Base-by-base conservation (phyloP, 2,329 filamentous ascomycete species). In the Aspergillus pseudoglaucus region DNA sequence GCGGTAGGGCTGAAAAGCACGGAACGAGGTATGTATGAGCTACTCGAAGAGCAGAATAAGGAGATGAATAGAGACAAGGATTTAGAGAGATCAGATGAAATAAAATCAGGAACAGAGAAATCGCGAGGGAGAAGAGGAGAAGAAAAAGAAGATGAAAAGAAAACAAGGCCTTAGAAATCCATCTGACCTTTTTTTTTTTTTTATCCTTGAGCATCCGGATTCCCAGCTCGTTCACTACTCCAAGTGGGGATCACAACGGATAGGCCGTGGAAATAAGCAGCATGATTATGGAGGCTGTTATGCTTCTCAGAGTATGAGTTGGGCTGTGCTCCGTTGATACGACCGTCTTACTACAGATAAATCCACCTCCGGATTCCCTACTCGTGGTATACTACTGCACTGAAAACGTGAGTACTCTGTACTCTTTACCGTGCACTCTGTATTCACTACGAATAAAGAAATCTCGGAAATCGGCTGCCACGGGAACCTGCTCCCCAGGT, bases 221-320 rank as follows among this genome's bases (percentile, higher is more conserved):
- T 18, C n/a, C n/a, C 10, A 17, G 35, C 15, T 38, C 35, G 18
- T 38, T 18, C 35, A 18, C 12, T 15, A 12, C 10, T 30, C 8
- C 35, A 42, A 54, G 54, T 59, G 62, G 62, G 58, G 57, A 63
- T 64, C 62, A 59, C 46, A 47, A 47, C 45, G 50, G 57, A 53
- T 52, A 54, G 44, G 56, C 58, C 61, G 61, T 64, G 60, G 60
- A 54, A 62, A 58, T 47, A 62, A 57, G 33, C 49, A 22, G 40
- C 35, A 30, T 30, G 9, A 30, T 30, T 30, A 30, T 12, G 25
- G 10, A 30, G 25, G 25, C 25, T 10, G 25, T 30, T 30, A 12
- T 30, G 10, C 25, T 4, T 12, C 9, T 27, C 7, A 10, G 10
- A 12, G 25, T 30, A 30, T 10, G 25, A 30, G 25, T 30, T 4